phyloP scores from a whole-genome alignment of 768 basidiomycete species.

The Lactarius vividus region DNA sequence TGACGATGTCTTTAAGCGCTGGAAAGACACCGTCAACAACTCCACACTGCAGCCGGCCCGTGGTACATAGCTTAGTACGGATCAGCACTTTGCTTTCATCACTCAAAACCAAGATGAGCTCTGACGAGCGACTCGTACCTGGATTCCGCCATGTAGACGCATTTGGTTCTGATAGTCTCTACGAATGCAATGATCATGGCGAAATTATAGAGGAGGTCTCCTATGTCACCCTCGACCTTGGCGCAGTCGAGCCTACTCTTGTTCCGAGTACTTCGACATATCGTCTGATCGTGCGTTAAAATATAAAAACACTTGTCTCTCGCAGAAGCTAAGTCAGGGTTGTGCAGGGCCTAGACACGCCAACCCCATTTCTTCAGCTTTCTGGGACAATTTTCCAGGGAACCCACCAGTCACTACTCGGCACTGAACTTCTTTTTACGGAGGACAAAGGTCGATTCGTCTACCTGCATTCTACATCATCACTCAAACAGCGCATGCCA shows the following conservation, averaged over 20 bases:
- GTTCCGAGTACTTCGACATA: constrained; percentile 69
- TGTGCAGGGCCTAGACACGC: constrained; percentile 65
- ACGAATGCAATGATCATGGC: constrained; percentile 44
- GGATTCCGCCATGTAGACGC: constrained; percentile 66
- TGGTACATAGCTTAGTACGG: no score
- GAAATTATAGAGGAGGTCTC: constrained; percentile 49
- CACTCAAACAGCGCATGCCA: constrained; percentile 21
- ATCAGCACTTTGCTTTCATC: neutral
- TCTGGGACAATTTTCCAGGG: constrained; percentile 75
- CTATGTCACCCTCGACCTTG: constrained; percentile 76
- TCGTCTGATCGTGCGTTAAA: constrained; percentile 63
- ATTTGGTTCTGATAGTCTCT: constrained; percentile 68
- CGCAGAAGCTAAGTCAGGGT: neutral
- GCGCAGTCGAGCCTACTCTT: constrained; percentile 66
- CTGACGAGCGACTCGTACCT: constrained; percentile 39
- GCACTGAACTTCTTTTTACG: constrained; percentile 73
- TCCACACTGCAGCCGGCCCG: neutral
- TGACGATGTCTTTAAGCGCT: neutral
- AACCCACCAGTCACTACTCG: constrained; percentile 61
- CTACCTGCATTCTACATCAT: neutral
- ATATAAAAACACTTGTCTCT: neutral
- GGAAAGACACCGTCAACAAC: no score
- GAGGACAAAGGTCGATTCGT: constrained; percentile 55
- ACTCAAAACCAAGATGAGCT: constrained; percentile 5
- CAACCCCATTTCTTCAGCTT: constrained; percentile 73